These are phyloP conservation scores for Arachnomyces sp. DNA, from an alignment of 2,329 filamentous ascomycete species.

Conservation along the genomic window DNA sequence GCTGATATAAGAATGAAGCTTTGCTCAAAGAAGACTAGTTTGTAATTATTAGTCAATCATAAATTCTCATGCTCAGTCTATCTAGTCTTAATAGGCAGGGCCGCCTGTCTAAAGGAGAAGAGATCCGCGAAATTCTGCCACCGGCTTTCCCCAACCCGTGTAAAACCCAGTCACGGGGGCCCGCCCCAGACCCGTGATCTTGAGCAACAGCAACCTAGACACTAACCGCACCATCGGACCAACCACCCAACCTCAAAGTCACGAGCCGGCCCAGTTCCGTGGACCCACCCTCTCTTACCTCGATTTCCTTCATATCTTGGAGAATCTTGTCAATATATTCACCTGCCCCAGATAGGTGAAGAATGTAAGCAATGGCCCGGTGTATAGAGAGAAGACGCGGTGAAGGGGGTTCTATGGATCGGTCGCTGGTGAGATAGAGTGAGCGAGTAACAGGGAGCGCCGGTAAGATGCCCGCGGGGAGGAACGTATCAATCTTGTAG, in stretches of 20 bases:
- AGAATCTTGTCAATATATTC: constrained; percentile 27
- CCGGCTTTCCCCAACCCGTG: too few relatives aligned
- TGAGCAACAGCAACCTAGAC: too few relatives aligned
- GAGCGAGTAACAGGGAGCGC: constrained; percentile 23
- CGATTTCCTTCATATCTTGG: constrained; percentile 12
- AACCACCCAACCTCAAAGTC: constrained; percentile 2
- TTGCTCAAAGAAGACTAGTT: too few relatives aligned
- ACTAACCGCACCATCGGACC: background rate
- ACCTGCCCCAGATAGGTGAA: constrained; percentile 26
- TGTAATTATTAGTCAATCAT: too few relatives aligned
- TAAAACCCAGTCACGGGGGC: too few relatives aligned
- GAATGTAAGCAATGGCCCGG: constrained; percentile 25
- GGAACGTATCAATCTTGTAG: constrained; percentile 17
- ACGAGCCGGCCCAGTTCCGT: constrained; percentile 5
- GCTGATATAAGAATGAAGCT: too few relatives aligned
- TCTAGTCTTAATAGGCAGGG: too few relatives aligned
- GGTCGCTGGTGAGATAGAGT: constrained; percentile 18
- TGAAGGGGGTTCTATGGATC: constrained; percentile 24
- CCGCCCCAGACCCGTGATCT: too few relatives aligned
- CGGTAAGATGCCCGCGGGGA: constrained; percentile 2
- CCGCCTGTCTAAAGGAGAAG: too few relatives aligned
- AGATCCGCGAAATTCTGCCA: too few relatives aligned
- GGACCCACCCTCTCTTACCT: constrained; percentile 5
- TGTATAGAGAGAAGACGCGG: constrained; percentile 28
- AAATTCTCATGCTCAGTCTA: too few relatives aligned